Evolutionary conservation across 306 rosid species (phyloP), one percentile per base, ranked within the genome.

Genomic region (Dalbergia oliveri): DNA sequence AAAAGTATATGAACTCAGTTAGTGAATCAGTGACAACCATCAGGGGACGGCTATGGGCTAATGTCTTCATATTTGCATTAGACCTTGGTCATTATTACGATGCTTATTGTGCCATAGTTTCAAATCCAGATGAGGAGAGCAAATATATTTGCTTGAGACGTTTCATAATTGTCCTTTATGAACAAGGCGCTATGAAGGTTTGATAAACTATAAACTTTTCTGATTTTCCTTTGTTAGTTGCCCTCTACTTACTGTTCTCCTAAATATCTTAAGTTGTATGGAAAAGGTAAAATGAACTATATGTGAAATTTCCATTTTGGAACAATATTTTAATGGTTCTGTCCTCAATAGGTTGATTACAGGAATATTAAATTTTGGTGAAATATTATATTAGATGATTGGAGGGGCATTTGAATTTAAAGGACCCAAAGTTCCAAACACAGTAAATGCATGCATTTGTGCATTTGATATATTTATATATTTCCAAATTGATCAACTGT

Each of bases 111-210:
- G 97, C 97, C 66, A 93, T 95, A 83, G 86, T 93, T 82, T 90
- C 99, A 75, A 95, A 95, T 84, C 99, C 99, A 60, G 98, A 95
- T 35, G 97, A 91, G 87, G 97, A 93, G 90, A 95, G 97, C 90
- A 90, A 95, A 84, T 73, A 86, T 79, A 88, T 91, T 76, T 95
- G 97, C 86, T 85, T 95, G 88, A 91, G 98, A 90, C 97, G 98
- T 76, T 89, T 95, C 84, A 88, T 95, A 69, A 85, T 88, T 77
- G 95, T 95, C 79, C 97, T 95, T 79, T 93, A 90, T 53, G 99
- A 95, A 76, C 85, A 85, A 62, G 88, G 88, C 73, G 94, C 94
- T 73, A 83, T 93, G 78, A 93, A 95, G 99, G 97, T 94, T 77
- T 68, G 83, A 65, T 34, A 45, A 50, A 62, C 62, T 68, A 60